Percentiles rank a stretch among this genome's conserved stretches.
Evolutionary conservation across 1,139 yeast species (phyloP).

Genomic region (Waltiozyma sp.): DNA sequence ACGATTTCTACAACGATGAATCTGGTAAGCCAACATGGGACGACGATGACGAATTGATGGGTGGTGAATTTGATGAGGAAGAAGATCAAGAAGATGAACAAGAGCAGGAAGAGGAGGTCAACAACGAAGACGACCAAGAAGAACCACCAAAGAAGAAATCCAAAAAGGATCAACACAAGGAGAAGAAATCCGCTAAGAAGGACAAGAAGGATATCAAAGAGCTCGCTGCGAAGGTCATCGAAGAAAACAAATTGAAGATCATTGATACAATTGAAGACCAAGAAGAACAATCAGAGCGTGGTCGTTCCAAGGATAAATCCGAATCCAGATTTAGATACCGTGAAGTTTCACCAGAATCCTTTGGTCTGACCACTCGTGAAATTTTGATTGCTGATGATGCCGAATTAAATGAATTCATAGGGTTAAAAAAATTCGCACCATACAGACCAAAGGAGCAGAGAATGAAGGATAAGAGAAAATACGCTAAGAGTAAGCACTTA

Average conservation of each 20-base stretch:
- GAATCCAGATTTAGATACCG: constrained; percentile 65
- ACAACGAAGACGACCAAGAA: constrained; percentile 13
- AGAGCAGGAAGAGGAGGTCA: constrained; percentile 10
- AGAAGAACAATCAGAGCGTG: constrained; percentile 32
- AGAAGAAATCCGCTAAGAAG: constrained; percentile 51
- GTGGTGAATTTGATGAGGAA: constrained; percentile 10
- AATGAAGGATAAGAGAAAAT: constrained; percentile 73
- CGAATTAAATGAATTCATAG: constrained; percentile 72
- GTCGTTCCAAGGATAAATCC: constrained; percentile 29
- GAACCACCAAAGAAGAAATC: constrained; percentile 28
- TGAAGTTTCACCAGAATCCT: constrained; percentile 91
- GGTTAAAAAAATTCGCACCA: constrained; percentile 88
- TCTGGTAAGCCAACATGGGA: constrained; percentile 44
- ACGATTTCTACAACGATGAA: constrained; percentile 59
- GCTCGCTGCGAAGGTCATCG: constrained; percentile 65
- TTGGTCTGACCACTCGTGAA: constrained; percentile 78
- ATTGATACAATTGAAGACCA: constrained; percentile 53
- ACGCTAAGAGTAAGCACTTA: constrained; percentile 69
- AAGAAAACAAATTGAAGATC: constrained; percentile 35
- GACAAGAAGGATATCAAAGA: constrained; percentile 50
- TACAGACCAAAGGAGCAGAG: constrained; percentile 69
- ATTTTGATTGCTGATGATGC: constrained; percentile 84
- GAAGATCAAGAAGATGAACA: constrained; percentile 17
- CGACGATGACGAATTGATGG: constrained; percentile 37
- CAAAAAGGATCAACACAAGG: constrained; percentile 39